phyloP scores from a whole-genome alignment of 192 early-diverging fungal genomes.

The Phlyctochytrium bullatum region DNA sequence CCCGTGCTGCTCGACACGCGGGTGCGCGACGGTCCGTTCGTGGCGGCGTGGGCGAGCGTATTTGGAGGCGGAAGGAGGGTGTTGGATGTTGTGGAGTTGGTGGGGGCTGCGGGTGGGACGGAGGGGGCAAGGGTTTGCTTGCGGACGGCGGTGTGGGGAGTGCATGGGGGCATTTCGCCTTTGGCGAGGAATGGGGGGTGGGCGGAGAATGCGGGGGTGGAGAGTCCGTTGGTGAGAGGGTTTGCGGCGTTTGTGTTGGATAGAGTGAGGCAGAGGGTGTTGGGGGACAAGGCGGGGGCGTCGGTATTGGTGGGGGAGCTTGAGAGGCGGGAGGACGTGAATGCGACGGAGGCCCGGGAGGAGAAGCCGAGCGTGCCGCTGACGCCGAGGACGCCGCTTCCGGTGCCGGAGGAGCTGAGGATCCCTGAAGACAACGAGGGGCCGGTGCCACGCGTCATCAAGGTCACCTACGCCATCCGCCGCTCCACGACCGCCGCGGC shows the following conservation, averaged over 20 bases:
- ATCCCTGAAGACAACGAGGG: neutral
- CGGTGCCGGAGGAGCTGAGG: neutral
- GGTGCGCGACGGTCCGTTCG: conserved; percentile 18
- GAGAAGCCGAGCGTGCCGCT: no score
- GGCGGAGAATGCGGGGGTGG: neutral
- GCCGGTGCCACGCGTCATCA: neutral
- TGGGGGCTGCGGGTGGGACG: neutral
- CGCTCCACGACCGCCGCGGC: neutral
- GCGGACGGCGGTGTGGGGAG: conserved; percentile 19
- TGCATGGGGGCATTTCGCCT: conserved; percentile 29
- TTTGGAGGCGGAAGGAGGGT: conserved; percentile 6
- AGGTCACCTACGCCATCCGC: neutral
- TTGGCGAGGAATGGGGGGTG: conserved; percentile 6
- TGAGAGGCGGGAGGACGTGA: neutral
- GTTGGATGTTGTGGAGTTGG: conserved; percentile 16
- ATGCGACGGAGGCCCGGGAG: neutral
- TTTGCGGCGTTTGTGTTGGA: conserved; percentile 23
- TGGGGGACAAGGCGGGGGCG: neutral
- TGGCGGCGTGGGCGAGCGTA: conserved; percentile 16
- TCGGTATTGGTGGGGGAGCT: neutral
- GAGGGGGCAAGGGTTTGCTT: conserved; percentile 3
- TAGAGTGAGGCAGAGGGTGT: neutral
- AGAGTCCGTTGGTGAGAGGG: conserved; percentile 9
- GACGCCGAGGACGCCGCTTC: no score
- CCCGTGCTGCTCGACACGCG: conserved; percentile 25